Evolutionary conservation across 2,329 filamentous ascomycete species (phyloP).

Genomic region (Catunica adiposa): DNA sequence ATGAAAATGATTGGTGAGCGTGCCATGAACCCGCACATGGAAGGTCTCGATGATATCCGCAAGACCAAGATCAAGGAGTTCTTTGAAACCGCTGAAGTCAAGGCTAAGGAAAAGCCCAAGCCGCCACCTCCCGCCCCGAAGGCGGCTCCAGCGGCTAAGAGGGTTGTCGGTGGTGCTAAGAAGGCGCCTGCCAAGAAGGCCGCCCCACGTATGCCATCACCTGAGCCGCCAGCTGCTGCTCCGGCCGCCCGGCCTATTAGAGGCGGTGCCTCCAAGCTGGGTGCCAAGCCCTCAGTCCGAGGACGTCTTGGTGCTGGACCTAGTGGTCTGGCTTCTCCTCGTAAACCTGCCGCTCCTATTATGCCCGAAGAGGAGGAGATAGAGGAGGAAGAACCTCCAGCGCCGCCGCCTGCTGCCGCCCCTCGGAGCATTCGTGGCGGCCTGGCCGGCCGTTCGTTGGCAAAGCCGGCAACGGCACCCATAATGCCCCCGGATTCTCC

Average conservation of each 20-base stretch:
- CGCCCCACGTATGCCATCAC: slow-evolving; percentile 19
- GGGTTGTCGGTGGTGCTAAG: slow-evolving; percentile 26
- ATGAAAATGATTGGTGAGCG: slow-evolving; percentile 99
- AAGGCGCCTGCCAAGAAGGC: slow-evolving; percentile 31
- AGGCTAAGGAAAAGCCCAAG: slow-evolving; percentile 58
- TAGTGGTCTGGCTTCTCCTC: slow-evolving; percentile 34
- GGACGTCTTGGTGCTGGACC: slow-evolving; percentile 35
- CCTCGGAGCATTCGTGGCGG: slow-evolving; percentile 56
- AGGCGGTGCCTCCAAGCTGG: slow-evolving; percentile 35
- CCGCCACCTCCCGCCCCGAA: slow-evolving; percentile 44
- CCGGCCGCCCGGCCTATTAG: slow-evolving; percentile 42
- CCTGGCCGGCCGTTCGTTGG: slow-evolving; percentile 69
- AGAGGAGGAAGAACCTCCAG: slow-evolving; percentile 30
- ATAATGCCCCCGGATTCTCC: slow-evolving; percentile 34
- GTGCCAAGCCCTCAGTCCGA: slow-evolving; percentile 39
- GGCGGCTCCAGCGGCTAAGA: slow-evolving; percentile 33
- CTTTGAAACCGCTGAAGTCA: slow-evolving; percentile 44
- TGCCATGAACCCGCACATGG: slow-evolving; percentile 82
- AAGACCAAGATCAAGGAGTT: slow-evolving; percentile 94
- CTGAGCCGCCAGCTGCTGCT: slow-evolving; percentile 27
- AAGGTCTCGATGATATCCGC: slow-evolving; percentile 85
- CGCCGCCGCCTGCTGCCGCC: slow-evolving; percentile 41
- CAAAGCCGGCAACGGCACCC: slow-evolving; percentile 47
- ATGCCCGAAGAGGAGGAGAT: slow-evolving; percentile 46
- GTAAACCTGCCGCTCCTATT: slow-evolving; percentile 33